phyloP scores from a whole-genome alignment of 148 eudicot species.

The Rhododendron ferrugineum region DNA sequence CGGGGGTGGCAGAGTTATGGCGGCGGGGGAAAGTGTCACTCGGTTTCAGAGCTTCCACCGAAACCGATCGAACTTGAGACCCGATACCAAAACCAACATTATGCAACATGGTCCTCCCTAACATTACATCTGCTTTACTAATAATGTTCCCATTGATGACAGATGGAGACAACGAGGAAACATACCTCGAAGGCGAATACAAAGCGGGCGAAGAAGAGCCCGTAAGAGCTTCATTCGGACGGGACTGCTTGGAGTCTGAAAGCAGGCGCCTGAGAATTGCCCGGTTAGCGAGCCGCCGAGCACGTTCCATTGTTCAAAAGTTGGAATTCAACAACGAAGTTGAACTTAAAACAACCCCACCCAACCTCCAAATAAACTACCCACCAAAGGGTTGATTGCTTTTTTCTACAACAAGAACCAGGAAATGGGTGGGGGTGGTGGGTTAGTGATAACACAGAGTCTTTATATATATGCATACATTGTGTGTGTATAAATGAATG shows the following conservation, averaged over 20 bases:
- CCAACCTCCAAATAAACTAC: neutral
- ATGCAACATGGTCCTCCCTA: slow-evolving; percentile 18
- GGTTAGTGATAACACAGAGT: slow-evolving; percentile 19
- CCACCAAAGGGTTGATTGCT: neutral
- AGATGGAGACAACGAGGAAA: slow-evolving; percentile 60
- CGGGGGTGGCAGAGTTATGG: slow-evolving; percentile 86
- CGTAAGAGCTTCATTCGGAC: slow-evolving; percentile 18
- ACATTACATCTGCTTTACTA: slow-evolving; percentile 19
- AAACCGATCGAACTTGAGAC: slow-evolving; percentile 53
- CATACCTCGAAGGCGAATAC: slow-evolving; percentile 47
- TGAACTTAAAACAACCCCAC: neutral
- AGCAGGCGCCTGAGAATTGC: slow-evolving; percentile 62
- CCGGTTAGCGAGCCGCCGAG: slow-evolving; percentile 62
- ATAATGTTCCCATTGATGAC: slow-evolving; percentile 11
- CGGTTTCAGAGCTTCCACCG: slow-evolving; percentile 68
- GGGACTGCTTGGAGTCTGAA: slow-evolving; percentile 39
- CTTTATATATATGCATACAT: neutral
- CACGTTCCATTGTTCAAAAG: slow-evolving; percentile 60
- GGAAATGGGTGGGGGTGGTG: slow-evolving; percentile 22
- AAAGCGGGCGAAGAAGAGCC: slow-evolving; percentile 15
- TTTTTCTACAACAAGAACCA: slow-evolving; percentile 3
- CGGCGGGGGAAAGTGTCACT: slow-evolving; percentile 86
- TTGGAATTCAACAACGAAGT: slow-evolving; percentile 5
- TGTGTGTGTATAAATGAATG: neutral
- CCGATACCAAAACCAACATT: slow-evolving; percentile 24